Evolutionary conservation across 2,329 filamentous ascomycete species (phyloP), one percentile per base, ranked within the genome.

Genomic region (Thielaviopsis euricoi): DNA sequence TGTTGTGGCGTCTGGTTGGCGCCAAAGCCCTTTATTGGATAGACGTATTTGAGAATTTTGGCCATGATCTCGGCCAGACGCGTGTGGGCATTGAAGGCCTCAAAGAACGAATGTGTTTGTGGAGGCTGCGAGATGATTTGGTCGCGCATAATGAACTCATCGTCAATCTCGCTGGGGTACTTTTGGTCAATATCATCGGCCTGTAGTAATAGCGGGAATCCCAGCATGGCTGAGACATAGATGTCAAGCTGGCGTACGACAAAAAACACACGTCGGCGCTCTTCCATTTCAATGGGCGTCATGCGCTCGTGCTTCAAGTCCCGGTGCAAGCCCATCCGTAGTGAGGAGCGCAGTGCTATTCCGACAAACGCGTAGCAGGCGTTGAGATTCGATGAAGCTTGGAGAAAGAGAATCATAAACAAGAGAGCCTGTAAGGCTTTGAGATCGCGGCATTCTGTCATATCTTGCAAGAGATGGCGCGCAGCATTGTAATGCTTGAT

Each of bases 281-380:
- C 75, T 68, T 86, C 81, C 56, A 79, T 74, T 64, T 86, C 82
- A 58, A 86, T 78, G 2, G 79, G 74, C 54, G 78, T 76, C 57
- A 85, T 76, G 58, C 77, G 76, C 58, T 80, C 76, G 53, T 85
- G 80, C 13, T 82, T 74, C 6, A 91, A 71, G 60, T 86, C 80
- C 56, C 87, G 83, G 67, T 93, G 87, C 25, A 91, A 73, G 7
- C 87, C 87, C 71, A 91, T 83, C 26, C 86, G 80, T 37, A 91
- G 70, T n/a, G 85, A 82, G 6, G 85, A 85, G 55, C 86, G 80
- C 53, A 90, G 73, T 1, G 86, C 87, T 64, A 91, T 85, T 6
- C 87, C 87, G 53, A 91, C 78, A 64, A 88, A 89, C 0, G 86
- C 81, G 68, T 91, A 91, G 66, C 87, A 91, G 10, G 82, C 85